phyloP scores from a whole-genome alignment of 2,329 filamentous ascomycete species.

The Neurospora crassa region DNA sequence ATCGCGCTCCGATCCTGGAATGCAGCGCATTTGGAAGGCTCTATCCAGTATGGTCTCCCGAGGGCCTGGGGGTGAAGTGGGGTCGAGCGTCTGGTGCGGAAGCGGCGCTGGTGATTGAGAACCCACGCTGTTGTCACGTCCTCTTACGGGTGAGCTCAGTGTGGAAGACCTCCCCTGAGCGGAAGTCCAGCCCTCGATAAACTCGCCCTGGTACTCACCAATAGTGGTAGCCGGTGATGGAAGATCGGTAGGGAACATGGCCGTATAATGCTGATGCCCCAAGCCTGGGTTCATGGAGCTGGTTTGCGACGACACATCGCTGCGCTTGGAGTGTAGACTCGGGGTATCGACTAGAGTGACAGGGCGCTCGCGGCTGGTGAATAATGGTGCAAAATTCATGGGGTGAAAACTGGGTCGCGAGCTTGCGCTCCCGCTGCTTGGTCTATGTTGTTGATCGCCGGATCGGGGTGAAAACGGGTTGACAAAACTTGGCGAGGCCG shows the following conservation, averaged over 20 bases:
- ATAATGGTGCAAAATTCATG: constrained; percentile 39
- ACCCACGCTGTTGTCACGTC: constrained; percentile 41
- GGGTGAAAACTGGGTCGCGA: constrained; percentile 32
- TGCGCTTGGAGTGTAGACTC: constrained; percentile 51
- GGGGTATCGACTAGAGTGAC: constrained; percentile 48
- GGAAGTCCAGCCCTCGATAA: constrained; percentile 52
- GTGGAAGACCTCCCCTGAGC: constrained; percentile 50
- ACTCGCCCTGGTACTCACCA: constrained; percentile 43
- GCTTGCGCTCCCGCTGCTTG: constrained; percentile 33
- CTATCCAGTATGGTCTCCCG: constrained; percentile 59
- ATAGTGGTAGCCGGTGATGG: constrained; percentile 45
- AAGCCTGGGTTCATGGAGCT: constrained; percentile 36
- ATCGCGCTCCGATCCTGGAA: constrained; percentile 49
- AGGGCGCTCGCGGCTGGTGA: constrained; percentile 40
- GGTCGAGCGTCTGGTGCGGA: constrained; percentile 27
- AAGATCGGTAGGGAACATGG: constrained; percentile 42
- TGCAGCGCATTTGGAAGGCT: constrained; percentile 53
- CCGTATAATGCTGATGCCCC: constrained; percentile 37
- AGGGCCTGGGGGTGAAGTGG: constrained; percentile 41
- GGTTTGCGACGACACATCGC: constrained; percentile 51
- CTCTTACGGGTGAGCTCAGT: constrained; percentile 46
- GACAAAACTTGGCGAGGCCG: constrained; percentile 42
- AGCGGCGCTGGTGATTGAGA: constrained; percentile 32
- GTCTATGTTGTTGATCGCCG: constrained; percentile 32
- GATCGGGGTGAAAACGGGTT: constrained; percentile 40